A percentile compares a stretch with the other conserved stretches of the same genome.
These are phyloP conservation scores for Prunus mongolica DNA, from an alignment of 306 rosid genomes.

Conservation along the genomic window DNA sequence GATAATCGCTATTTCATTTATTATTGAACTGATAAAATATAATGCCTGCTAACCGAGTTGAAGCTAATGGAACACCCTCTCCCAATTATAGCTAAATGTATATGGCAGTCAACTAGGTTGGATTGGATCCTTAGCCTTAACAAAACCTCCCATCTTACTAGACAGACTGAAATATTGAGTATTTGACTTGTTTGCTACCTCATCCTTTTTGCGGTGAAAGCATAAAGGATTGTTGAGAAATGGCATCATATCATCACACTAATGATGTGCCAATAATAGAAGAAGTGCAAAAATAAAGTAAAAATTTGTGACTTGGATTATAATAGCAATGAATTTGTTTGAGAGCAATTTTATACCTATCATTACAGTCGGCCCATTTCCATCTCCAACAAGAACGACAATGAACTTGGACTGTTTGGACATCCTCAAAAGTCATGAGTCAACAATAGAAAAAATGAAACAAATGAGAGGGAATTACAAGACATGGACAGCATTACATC, in stretches of 20 bases:
- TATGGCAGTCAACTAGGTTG: too few relatives aligned
- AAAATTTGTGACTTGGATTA: background rate
- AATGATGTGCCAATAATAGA: background rate
- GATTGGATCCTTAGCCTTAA: too few relatives aligned
- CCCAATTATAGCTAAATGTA: too few relatives aligned
- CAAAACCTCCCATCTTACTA: too few relatives aligned
- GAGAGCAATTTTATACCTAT: background rate
- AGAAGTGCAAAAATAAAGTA: background rate
- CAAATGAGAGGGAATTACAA: background rate
- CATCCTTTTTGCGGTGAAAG: background rate
- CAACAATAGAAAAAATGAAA: background rate
- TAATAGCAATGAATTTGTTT: background rate
- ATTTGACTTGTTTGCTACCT: background rate
- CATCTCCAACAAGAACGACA: background rate
- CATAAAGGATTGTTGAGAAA: background rate
- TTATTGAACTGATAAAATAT: too few relatives aligned
- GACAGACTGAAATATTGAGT: too few relatives aligned
- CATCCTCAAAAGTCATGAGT: background rate
- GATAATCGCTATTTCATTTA: too few relatives aligned
- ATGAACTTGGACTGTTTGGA: conserved; percentile 10
- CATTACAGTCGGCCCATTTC: background rate
- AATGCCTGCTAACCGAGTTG: too few relatives aligned
- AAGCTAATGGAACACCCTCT: too few relatives aligned
- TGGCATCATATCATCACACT: background rate
- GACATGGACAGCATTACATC: background rate